Base-by-base conservation (phyloP, 2,329 filamentous ascomycete species). In the Calonectria pteridis region DNA sequence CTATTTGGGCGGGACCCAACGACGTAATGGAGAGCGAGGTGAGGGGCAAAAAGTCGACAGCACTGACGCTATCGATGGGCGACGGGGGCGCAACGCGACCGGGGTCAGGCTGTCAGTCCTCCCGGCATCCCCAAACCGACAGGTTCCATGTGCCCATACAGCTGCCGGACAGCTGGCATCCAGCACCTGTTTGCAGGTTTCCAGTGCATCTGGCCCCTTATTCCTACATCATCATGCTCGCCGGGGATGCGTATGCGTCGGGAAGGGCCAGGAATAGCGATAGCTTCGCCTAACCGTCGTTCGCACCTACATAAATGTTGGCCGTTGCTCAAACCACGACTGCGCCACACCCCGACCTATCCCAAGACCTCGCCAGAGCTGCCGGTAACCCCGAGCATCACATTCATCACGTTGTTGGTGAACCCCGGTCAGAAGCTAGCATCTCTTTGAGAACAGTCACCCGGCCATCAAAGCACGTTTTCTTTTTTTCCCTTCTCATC, bases 1-100 rank as follows among this genome's bases (percentile, higher is more conserved):
- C 40, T 40, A 59, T 46, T 40, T n/a, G 49, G 40, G 43, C 55
- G 50, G 49, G 73, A 58, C 71, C 63, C 68, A 79, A 80, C 78
- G 78, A 79, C 78, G 78, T 79, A 79, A 79, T 79, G 65, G 67
- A 67, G 77, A 79, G 75, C 26, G 20, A 64, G 75, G 66, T 50
- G 69, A 75, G 65, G 72, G 71, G 73, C 66, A 72, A 70, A 78
- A 68, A 78, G 62, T 40, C 65, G 46, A 40, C 65, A 72, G 68
- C 75, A 69, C 74, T 77, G 78, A 79, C 78, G 76, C 77, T 79
- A 74, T 76, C 58, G 63, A 55, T 50, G 55, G 49, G 49, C 46
- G 26, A 46, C 13, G 63, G 51, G 51, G 50, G 18, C 37, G 28
- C 29, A 35, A 50, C 23, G 4, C 29, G 51, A 55, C 55, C 63